A percentile compares a stretch with the other conserved stretches of the same genome.
These are phyloP conservation scores for Penicillium thymicola DNA, from an alignment of 2,329 filamentous ascomycete genomes.

Conservation along the genomic window DNA sequence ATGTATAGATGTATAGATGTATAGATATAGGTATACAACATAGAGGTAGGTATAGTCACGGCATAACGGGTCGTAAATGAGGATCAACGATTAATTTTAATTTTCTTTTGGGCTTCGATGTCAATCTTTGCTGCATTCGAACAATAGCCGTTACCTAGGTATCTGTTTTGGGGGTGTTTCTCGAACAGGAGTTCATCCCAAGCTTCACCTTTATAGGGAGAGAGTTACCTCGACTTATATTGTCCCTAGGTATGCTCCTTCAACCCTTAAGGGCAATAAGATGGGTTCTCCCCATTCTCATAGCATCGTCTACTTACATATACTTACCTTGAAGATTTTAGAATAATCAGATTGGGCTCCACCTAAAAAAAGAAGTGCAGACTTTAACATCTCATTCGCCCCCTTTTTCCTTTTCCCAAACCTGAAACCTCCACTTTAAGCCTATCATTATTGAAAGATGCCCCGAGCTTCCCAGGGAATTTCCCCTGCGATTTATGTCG, in stretches of 20 bases:
- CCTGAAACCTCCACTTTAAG: slow-evolving; percentile 3
- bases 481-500: not conserved
- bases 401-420: not conserved
- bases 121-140: slow-evolving; percentile 2
- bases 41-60: not conserved
- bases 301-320: too few species aligned
- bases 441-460: slow-evolving; percentile 1
- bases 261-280: not conserved
- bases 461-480: not conserved
- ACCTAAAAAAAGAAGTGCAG: not conserved
- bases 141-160: not conserved
- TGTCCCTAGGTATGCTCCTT: not conserved
- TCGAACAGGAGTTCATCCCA: slow-evolving; percentile 1
- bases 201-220: not conserved
- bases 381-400: not conserved
- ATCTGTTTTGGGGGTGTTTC: not conserved
- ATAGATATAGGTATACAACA: too few species aligned
- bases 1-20: not conserved
- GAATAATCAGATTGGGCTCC: not conserved
- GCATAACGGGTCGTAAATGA: slow-evolving; percentile 3
- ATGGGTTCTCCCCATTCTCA: too few species aligned
- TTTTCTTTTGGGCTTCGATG: not conserved
- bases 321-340: too few species aligned
- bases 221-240: not conserved
- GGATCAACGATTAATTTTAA: slow-evolving; percentile 7